Evolutionary conservation across 1,139 yeast species (phyloP).

Genomic region (Diutina ranongensis): DNA sequence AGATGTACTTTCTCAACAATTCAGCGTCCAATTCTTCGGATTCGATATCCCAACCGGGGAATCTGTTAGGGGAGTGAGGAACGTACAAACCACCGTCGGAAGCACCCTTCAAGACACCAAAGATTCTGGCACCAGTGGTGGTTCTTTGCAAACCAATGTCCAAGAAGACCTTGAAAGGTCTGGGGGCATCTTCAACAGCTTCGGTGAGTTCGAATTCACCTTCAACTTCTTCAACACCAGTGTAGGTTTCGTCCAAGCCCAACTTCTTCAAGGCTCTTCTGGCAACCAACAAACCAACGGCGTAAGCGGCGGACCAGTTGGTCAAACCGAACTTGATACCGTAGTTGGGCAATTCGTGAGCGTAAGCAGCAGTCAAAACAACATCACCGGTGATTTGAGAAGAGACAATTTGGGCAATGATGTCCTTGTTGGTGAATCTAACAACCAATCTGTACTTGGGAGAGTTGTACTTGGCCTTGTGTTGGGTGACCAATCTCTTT

Average conservation of each 20-base stretch:
- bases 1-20: constrained; percentile 95
- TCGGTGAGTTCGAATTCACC: constrained; percentile 98
- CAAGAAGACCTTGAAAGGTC: constrained; percentile 99
- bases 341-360: constrained; percentile 97
- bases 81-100: constrained; percentile 99
- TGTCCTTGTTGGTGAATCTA: constrained; percentile 99
- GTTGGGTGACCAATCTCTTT: constrained; percentile 99
- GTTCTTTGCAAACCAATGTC: constrained; percentile 99
- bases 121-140: constrained; percentile 99
- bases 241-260: constrained; percentile 96
- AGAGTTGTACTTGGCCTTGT: constrained; percentile 99
- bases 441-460: constrained; percentile 99
- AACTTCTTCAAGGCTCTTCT: constrained; percentile 98
- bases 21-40: constrained; percentile 97
- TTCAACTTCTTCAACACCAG: constrained; percentile 98
- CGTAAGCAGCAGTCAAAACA: constrained; percentile 95
- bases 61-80: constrained; percentile 99
- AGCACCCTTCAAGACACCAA: constrained; percentile 99
- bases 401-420: constrained; percentile 94
- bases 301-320: constrained; percentile 99
- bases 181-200: constrained; percentile 99
- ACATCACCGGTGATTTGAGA: constrained; percentile 96
- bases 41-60: constrained; percentile 99
- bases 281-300: constrained; percentile 97
- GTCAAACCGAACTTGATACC: constrained; percentile 99